Percentiles rank a stretch among this genome's conserved stretches.
phyloP scores from a whole-genome alignment of 2,329 filamentous ascomycete genomes.

The Pezicula carpinea region DNA sequence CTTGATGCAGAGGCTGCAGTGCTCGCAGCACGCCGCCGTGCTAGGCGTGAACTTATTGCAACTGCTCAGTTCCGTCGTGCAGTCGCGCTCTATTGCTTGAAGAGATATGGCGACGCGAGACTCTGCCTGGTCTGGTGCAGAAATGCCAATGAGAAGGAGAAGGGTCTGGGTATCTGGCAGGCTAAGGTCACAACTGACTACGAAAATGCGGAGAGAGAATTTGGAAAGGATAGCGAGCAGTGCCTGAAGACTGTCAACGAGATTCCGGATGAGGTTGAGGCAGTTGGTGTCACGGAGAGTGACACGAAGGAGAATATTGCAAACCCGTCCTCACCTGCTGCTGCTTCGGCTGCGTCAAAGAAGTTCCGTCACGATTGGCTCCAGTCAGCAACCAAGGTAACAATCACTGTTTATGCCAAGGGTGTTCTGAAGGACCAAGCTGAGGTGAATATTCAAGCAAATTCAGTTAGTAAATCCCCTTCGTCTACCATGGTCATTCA shows the following conservation, averaged over 20 bases:
- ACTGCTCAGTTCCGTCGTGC: slow-evolving; percentile 79
- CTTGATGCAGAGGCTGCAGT: slow-evolving; percentile 65
- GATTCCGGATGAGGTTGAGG: slow-evolving; percentile 41
- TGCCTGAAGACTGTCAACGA: slow-evolving; percentile 43
- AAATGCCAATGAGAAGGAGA: slow-evolving; percentile 47
- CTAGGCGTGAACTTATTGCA: slow-evolving; percentile 68
- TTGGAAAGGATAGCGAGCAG: slow-evolving; percentile 42
- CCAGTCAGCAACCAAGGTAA: slow-evolving; percentile 55
- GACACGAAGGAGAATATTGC: slow-evolving; percentile 8
- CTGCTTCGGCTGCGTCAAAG: slow-evolving; percentile 34
- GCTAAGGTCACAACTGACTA: slow-evolving; percentile 50
- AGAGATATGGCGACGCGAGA: slow-evolving; percentile 69
- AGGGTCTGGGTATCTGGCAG: slow-evolving; percentile 52
- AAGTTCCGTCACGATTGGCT: slow-evolving; percentile 69
- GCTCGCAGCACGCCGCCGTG: slow-evolving; percentile 58
- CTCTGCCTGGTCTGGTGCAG: slow-evolving; percentile 59
- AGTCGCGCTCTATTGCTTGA: slow-evolving; percentile 66
- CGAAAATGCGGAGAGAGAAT: slow-evolving; percentile 35
- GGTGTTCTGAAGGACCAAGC: slow-evolving; percentile 54
- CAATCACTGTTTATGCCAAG: slow-evolving; percentile 62
- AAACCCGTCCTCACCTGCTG: slow-evolving; percentile 3
- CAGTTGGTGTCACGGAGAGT: slow-evolving; percentile 23
- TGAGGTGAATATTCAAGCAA: slow-evolving; percentile 36
- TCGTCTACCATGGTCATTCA: slow-evolving; percentile 2
- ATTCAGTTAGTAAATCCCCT: slow-evolving; percentile 12